Conservation (phyloP, 495 filamentous ascomycete genomes). For the Lepraria neglecta region DNA sequence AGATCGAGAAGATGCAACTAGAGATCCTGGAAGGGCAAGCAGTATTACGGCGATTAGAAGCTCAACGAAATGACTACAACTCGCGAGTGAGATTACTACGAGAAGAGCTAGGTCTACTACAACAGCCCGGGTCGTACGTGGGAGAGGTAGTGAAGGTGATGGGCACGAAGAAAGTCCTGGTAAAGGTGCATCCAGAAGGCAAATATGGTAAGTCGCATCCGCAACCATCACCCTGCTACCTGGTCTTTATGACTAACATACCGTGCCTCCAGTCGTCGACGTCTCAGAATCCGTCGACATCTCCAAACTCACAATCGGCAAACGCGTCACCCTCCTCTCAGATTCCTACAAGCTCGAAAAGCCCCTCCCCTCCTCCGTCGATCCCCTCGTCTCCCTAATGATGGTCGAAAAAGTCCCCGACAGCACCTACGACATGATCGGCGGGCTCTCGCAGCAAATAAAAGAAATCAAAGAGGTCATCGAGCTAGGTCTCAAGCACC, state of each 20-base stretch:
- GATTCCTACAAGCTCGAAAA: conserved; percentile 98
- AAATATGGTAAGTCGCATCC: conserved; percentile 78
- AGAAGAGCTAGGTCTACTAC: conserved; percentile 91
- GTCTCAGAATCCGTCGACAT: conserved; percentile 92
- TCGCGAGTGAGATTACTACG: conserved; percentile 90
- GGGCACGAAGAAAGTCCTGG: conserved; percentile 97
- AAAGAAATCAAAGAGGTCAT: conserved; percentile 99
- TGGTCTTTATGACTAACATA: conserved; percentile 6
- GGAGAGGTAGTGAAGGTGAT: conserved; percentile 99
- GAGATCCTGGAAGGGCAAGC: conserved; percentile 99
- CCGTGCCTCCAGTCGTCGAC: conserved; percentile 70
- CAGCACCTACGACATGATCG: conserved; percentile 99
- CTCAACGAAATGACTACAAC: conserved; percentile 99
- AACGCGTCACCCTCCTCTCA: conserved; percentile 91
- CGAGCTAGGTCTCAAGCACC: conserved; percentile 96
- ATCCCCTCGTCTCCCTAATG: conserved; percentile 99
- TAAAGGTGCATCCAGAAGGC: conserved; percentile 98
- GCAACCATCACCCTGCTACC: not conserved
- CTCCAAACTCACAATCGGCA: conserved; percentile 90
- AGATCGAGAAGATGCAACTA: conserved; percentile 99
- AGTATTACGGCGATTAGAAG: conserved; percentile 87
- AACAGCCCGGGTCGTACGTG: conserved; percentile 97
- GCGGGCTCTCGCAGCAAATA: conserved; percentile 96
- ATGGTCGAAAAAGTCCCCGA: conserved; percentile 99
- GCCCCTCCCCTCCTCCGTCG: conserved; percentile 94